These are phyloP conservation scores for Lunularia cruciata DNA, from an alignment of 225 moss, liverwort and hornwort genomes.

Conservation along the genomic window DNA sequence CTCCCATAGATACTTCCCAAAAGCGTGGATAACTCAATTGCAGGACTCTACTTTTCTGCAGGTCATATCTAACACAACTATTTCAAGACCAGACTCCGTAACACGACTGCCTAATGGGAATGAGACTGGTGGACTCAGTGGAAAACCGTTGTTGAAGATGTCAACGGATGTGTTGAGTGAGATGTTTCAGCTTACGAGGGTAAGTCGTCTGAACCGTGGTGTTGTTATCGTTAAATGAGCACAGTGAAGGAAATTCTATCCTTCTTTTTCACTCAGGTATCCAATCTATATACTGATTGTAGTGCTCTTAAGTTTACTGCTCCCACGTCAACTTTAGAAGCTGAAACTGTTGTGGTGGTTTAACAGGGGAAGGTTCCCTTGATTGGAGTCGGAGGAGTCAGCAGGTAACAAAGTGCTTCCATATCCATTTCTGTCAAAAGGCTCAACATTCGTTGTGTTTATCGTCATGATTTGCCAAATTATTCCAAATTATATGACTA, in stretches of 20 bases:
- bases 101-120: conserved; percentile 68
- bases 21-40: no score
- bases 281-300: no score
- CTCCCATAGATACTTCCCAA: no score
- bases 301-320: no score
- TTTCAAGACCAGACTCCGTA: conserved; percentile 72
- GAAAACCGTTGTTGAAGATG: conserved; percentile 73
- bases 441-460: background rate
- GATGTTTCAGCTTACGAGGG: conserved; percentile 87
- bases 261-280: no score
- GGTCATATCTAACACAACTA: conserved; percentile 86
- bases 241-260: no score
- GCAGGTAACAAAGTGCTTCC: conserved; percentile 45
- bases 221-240: background rate
- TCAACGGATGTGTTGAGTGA: conserved; percentile 85
- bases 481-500: background rate
- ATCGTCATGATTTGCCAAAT: no score
- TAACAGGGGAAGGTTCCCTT: conserved; percentile 72
- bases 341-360: background rate
- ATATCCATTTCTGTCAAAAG: background rate
- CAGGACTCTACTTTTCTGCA: no score
- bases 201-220: conserved; percentile 16
- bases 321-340: background rate
- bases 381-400: conserved; percentile 72
- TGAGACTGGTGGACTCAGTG: conserved; percentile 93